Evolutionary conservation across 2,329 filamentous ascomycete genomes (phyloP), one percentile per base, ranked within the genome.

Genomic region (Geoglossum cookeanum): DNA sequence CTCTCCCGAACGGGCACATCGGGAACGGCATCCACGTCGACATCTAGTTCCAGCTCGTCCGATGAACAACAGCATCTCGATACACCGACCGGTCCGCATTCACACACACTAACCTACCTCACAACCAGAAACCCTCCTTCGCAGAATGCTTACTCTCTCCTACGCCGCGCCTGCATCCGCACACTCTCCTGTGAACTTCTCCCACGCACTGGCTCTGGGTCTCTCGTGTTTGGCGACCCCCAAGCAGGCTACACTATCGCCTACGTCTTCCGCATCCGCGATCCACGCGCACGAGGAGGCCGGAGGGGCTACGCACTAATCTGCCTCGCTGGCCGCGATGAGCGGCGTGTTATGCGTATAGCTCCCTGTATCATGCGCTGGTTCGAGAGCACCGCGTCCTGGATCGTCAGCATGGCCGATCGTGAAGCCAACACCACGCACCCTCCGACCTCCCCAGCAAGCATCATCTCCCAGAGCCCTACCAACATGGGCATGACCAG

Each of bases 211-310:
- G 74, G 76, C 0, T 78, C 77, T 5, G 78, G 78, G 0, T 75
- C 76, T n/a, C 67, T 80, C 52, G 78, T 74, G 62, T 80, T 80
- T 61, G 77, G 77, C 32, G 77, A 80, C 60, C 70, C 74, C 0
- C 70, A 71, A 22, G 71, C 75, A 4, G 78, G 78, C 56, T 78
- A 79, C 67, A 79, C 77, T 17, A 77, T 80, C 56, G 77, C 78
- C 47, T 80, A 78, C 63, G 72, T 78, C 45, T 80, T 80, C 65
- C 76, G 77, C 49, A 71, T 80, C 17, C 74, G 75, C 13, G 78
- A 80, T 62, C 76, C 76, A 15, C 74, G 77, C 65, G 77, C 78
- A 8, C 75, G 78, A 57, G 78, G 78, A 39, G 73, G 75, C 59
- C 71, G 74, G 59, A 73, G 78, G 57, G 76, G 73, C 42, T 80